Evolutionary conservation across 352 stramenopile genomes (phyloP), one percentile per base, ranked within the genome.

Genomic region (Globisporangium radiosum): DNA sequence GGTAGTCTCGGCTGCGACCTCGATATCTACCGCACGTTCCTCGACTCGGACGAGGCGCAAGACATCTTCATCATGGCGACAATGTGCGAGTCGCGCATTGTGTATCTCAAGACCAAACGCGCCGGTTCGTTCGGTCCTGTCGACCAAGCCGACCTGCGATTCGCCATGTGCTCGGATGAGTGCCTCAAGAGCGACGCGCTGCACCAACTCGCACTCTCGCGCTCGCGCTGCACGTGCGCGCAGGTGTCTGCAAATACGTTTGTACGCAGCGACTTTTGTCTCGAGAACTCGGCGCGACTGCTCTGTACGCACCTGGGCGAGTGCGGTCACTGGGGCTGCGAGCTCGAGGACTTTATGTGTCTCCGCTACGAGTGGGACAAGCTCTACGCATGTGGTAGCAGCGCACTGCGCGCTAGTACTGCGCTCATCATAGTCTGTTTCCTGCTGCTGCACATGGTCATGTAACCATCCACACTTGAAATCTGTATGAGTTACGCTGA

Each of bases 271-370:
- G 83, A 95, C 59, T 92, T 91, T 58, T 95, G 87, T 44, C 71
- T 80, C 19, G 76, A 94, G 49, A 95, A 77, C 71, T 94, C 82
- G 37, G 82, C 78, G 40, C 72, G 86, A 44, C 61, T 96, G 53
- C 58, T 97, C 52, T 97, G 90, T 70, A 88, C 75, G 10, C 84
- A 90, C 57, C 59, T 97, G 40, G 76, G 82, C 60, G 86, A 95
- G 47, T 97, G 90, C 57, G 90, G 88, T 15, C 79, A 86, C 61
- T 97, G 90, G 90, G 68, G 71, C 56, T 97, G 90, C 61, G 59
- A 74, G 44, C 75, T 95, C 42, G 72, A 93, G 55, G 90, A 97
- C 60, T 97, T 96, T 58, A 95, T 92, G 75, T 97, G 90, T 64
- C 79, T 92, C 39, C 85, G 90, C 47, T 91, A 93, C 69, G 87